Evolutionary conservation across 2,329 filamentous ascomycete species (phyloP).

Genomic region (Fusarium goolgardi): DNA sequence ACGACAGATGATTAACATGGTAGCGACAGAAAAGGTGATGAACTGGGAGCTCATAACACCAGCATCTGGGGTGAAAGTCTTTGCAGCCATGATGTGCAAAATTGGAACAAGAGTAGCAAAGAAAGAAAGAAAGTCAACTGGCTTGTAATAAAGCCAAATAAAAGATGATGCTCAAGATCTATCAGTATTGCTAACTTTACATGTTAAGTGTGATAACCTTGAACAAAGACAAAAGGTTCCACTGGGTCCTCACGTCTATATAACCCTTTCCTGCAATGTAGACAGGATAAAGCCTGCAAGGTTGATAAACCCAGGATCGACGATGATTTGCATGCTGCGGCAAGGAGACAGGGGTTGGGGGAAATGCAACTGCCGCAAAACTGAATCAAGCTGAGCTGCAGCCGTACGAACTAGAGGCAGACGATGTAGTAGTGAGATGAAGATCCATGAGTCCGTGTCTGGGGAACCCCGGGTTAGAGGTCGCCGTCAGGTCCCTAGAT

Average conservation of each 20-base stretch:
- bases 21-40: conserved; percentile 25
- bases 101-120: background rate
- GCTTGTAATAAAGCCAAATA: background rate
- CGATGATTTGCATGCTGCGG: background rate
- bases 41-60: conserved; percentile 27
- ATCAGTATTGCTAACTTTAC: background rate
- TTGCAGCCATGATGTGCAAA: background rate
- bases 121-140: background rate
- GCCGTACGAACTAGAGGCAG: background rate
- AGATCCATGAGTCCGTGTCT: conserved; percentile 20
- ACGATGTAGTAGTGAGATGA: conserved; percentile 7
- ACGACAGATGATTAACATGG: conserved; percentile 20
- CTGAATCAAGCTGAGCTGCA: conserved; percentile 9
- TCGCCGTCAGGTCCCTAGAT: background rate
- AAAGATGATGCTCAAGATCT: background rate
- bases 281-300: background rate
- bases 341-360: conserved; percentile 2
- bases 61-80: conserved; percentile 18
- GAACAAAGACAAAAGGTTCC: background rate
- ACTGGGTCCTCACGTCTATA: conserved; percentile 1
- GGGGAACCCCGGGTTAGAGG: conserved; percentile 16
- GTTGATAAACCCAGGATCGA: conserved; percentile 4
- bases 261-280: background rate
- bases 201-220: background rate
- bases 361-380: background rate